Evolutionary conservation across 2,329 filamentous ascomycete species (phyloP), one percentile per base, ranked within the genome.

Genomic region (Fusarium hostae): DNA sequence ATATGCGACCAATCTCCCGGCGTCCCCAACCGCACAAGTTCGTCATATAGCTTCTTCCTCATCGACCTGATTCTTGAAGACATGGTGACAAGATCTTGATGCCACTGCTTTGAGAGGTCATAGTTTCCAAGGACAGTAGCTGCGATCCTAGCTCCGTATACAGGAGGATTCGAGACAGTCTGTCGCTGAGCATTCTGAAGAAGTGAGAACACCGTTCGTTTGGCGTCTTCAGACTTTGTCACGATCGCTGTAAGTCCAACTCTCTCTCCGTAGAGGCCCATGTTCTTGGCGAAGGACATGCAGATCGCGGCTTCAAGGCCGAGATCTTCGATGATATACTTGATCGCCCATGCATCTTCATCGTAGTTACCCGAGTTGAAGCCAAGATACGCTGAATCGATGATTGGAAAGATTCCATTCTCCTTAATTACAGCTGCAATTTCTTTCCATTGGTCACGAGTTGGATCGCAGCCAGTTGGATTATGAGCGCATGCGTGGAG

Each of bases 231-330:
- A 0, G 76, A 73, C 3, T 32, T 61, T 2, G 77, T 73, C 1
- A 80, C 75, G 2, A 81, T 76, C 1, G 74, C 69, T 5, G 77
- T 77, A 4, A 78, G 68, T 0, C 81, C 81, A 12, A 79, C 74
- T 5, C 80, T 73, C 59, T 82, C 80, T 1, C 82, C 82, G 59
- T 84, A 84, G 1, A 84, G 69, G 2, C 82, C 82, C 78, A 90
- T 88, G 77, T 86, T 89, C 81, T 91, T 91, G 5, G 89, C 87
- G 72, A 90, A 90, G 1, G 88, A 90, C 76, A 89, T 83, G 52
- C 87, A 87, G 6, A 90, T 80, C 56, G 86, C 85, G 8, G 87
- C 83, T 77, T 90, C 88, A 62, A 85, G 75, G 3, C 75, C 74
- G 11, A 81, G 71, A 30, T 79, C 77, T 18, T 80, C 77, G 6